Evolutionary conservation across 2,329 filamentous ascomycete species (phyloP).

Genomic region (Lecanicillium sp.): DNA sequence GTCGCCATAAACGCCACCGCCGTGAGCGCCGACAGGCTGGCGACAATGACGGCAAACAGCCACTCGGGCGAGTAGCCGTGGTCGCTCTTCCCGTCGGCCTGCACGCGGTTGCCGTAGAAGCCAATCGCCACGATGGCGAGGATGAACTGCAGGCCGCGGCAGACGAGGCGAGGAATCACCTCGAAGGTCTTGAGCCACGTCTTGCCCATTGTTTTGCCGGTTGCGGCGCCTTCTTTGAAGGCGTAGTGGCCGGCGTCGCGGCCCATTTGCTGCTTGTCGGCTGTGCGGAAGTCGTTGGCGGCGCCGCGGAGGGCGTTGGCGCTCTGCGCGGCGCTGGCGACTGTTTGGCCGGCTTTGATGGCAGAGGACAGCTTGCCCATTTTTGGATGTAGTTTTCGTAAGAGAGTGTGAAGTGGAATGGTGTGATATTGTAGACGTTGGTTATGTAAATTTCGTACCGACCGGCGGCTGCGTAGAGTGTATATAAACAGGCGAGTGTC

Average conservation of each 20-base stretch:
- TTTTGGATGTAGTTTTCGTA: constrained; percentile 1
- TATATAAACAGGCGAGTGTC: too few relatives aligned
- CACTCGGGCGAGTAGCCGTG: constrained; percentile 46
- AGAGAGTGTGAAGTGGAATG: too few relatives aligned
- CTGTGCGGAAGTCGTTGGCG: constrained; percentile 21
- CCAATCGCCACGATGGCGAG: constrained; percentile 61
- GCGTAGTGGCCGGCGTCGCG: constrained; percentile 23
- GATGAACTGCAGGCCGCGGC: constrained; percentile 62
- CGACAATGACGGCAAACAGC: constrained; percentile 56
- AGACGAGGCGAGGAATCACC: constrained; percentile 38
- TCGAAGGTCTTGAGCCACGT: constrained; percentile 39
- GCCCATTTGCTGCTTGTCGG: constrained; percentile 25
- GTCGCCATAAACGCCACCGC: constrained; percentile 33
- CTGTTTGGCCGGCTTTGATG: constrained; percentile 25
- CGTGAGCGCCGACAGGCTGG: constrained; percentile 45
- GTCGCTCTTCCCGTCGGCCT: constrained; percentile 28
- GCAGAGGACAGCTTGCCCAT: constrained; percentile 23
- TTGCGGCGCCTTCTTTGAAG: constrained; percentile 25
- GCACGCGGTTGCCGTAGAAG: constrained; percentile 59
- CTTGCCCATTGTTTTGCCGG: constrained; percentile 34
- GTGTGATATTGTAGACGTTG: too few relatives aligned
- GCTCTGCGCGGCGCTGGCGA: constrained; percentile 22
- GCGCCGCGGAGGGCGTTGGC: constrained; percentile 19
- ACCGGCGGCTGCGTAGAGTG: too few relatives aligned
- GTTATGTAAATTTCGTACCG: too few relatives aligned